Evolutionary conservation across 345 rosid species (phyloP).

Genomic region (Populus pruinosa): DNA sequence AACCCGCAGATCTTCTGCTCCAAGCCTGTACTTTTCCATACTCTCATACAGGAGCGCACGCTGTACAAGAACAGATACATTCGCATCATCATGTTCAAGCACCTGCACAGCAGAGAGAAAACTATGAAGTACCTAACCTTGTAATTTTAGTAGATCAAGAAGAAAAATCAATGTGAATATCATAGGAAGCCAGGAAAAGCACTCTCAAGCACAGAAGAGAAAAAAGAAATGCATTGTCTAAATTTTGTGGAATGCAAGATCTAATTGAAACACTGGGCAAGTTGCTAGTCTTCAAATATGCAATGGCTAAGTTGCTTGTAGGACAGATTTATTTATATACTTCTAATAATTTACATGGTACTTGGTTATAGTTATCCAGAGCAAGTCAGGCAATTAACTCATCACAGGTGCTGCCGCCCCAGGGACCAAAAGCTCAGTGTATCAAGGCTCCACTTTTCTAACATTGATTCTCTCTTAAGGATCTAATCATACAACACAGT

Average conservation of each 20-base stretch:
- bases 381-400: not conserved
- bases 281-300: too few species aligned
- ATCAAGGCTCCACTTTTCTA: not conserved
- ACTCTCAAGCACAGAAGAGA: not conserved
- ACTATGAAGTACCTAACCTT: not conserved
- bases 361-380: too few species aligned
- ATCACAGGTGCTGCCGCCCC: not conserved
- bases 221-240: not conserved
- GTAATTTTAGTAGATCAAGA: not conserved
- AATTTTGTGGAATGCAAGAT: too few species aligned
- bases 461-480: not conserved
- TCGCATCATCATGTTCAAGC: conserved; percentile 60
- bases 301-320: too few species aligned
- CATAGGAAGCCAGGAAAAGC: not conserved
- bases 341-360: too few species aligned
- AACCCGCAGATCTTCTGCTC: conserved; percentile 91
- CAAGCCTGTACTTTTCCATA: conserved; percentile 96
- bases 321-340: too few species aligned
- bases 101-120: conserved; percentile 45
- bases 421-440: not conserved
- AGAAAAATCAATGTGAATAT: not conserved
- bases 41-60: conserved; percentile 95
- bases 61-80: conserved; percentile 74
- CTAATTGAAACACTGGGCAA: too few species aligned
- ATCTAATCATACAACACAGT: not conserved